Percentiles rank a stretch among this genome's conserved stretches.
Evolutionary conservation across 2,329 filamentous ascomycete species (phyloP).

Genomic region (Lecanicillium sp.): DNA sequence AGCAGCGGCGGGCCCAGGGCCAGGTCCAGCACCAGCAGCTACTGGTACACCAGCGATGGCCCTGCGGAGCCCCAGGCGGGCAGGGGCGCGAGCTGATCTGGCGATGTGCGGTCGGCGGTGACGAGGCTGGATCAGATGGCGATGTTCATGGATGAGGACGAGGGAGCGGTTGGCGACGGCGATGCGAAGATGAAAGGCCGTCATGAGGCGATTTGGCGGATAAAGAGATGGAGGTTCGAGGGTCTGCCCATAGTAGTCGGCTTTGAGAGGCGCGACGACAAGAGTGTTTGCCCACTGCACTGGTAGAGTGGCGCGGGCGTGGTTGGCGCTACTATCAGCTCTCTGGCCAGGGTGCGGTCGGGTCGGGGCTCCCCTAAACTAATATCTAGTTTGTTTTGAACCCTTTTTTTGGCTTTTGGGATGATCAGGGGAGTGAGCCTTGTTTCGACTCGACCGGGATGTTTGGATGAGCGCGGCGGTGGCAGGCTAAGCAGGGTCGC

Average conservation of each 20-base stretch:
- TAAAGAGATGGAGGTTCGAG: neutral
- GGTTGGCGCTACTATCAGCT: neutral
- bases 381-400: neutral
- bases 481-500: neutral
- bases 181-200: constrained; percentile 39
- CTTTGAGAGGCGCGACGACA: neutral
- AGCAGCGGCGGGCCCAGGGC: constrained; percentile 2
- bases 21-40: too few species aligned
- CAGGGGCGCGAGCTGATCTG: constrained; percentile 36
- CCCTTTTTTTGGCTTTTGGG: too few species aligned
- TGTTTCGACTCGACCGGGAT: constrained; percentile 9
- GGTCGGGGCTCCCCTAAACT: neutral
- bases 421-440: neutral
- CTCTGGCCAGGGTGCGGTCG: too few species aligned
- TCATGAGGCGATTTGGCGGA: constrained; percentile 34
- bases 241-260: neutral
- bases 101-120: constrained; percentile 35
- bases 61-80: constrained; percentile 34
- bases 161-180: constrained; percentile 42
- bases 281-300: neutral
- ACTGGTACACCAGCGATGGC: constrained; percentile 18
- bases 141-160: constrained; percentile 40
- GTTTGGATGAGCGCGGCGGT: neutral
- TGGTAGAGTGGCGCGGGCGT: constrained; percentile 7
- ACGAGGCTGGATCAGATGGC: constrained; percentile 33